These are phyloP conservation scores for Cyclostephanos invisitatus DNA, from an alignment of 108 stramenopile species.

Conservation along the genomic window DNA sequence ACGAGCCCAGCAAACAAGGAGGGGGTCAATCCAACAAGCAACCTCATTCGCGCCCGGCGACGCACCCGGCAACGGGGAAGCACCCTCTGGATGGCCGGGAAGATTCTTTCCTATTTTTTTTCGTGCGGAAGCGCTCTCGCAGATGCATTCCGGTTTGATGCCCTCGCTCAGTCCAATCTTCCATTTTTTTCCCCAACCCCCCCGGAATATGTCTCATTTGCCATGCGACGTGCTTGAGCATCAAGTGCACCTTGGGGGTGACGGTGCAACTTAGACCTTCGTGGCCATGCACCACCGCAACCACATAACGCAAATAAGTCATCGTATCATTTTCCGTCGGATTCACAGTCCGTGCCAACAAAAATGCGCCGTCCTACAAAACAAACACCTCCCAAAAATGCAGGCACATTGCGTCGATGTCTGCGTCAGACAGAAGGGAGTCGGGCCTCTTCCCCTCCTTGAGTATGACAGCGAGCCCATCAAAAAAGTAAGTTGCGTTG, in stretches of 20 bases:
- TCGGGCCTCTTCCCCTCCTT: neutral
- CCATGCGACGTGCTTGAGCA: conserved; percentile 4
- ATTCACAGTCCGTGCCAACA: neutral
- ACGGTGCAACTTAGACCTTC: neutral
- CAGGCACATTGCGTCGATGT: neutral
- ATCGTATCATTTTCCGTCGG: neutral
- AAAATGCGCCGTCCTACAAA: conserved; percentile 13
- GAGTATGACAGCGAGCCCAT: neutral
- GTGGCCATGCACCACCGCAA: neutral
- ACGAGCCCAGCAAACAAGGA: too few relatives aligned
- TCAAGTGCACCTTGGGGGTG: conserved; percentile 15
- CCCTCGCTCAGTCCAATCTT: neutral
- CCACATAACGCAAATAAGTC: conserved; percentile 1
- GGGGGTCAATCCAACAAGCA: too few relatives aligned
- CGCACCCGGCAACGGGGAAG: too few relatives aligned
- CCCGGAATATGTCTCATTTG: neutral
- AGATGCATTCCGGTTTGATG: neutral
- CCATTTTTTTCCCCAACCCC: neutral
- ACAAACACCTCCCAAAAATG: neutral
- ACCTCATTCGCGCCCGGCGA: too few relatives aligned
- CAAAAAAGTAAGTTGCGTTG: neutral
- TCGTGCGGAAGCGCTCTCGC: too few relatives aligned
- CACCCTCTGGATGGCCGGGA: too few relatives aligned
- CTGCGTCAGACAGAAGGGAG: neutral
- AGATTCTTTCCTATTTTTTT: too few relatives aligned